phyloP scores from a whole-genome alignment of 331 rosid genomes.

The Quercus phellos region DNA sequence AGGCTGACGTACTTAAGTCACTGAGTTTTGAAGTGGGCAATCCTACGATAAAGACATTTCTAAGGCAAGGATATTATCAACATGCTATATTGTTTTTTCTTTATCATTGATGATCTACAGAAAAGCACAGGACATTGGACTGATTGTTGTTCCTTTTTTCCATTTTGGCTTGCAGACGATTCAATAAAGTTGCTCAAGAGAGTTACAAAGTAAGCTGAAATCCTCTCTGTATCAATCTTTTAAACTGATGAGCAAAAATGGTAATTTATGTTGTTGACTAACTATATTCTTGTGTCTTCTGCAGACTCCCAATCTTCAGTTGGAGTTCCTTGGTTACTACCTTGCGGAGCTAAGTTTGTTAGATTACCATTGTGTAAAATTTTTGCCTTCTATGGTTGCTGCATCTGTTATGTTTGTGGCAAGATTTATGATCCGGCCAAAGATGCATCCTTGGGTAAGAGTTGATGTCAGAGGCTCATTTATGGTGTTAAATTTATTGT shows the following conservation, averaged over 20 bases:
- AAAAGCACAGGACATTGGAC: neutral
- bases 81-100: neutral
- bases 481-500: neutral
- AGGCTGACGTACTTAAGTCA: slow-evolving; percentile 69
- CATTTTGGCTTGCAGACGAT: slow-evolving; percentile 53
- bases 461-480: neutral
- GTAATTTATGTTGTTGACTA: neutral
- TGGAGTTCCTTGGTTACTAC: slow-evolving; percentile 71
- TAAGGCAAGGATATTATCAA: slow-evolving; percentile 46
- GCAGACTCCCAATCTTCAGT: slow-evolving; percentile 54
- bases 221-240: neutral
- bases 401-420: slow-evolving; percentile 74
- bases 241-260: neutral
- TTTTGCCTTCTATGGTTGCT: slow-evolving; percentile 83
- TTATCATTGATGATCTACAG: neutral
- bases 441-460: slow-evolving; percentile 75
- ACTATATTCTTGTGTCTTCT: neutral
- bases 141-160: slow-evolving; percentile 1
- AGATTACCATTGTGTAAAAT: slow-evolving; percentile 68
- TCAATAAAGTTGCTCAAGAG: slow-evolving; percentile 48
- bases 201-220: slow-evolving; percentile 38
- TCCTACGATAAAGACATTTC: slow-evolving; percentile 74
- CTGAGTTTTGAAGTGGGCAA: slow-evolving; percentile 79
- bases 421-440: slow-evolving; percentile 54
- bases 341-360: slow-evolving; percentile 87